Evolutionary conservation across 345 rosid species (phyloP).

Genomic region (Salix viminalis): DNA sequence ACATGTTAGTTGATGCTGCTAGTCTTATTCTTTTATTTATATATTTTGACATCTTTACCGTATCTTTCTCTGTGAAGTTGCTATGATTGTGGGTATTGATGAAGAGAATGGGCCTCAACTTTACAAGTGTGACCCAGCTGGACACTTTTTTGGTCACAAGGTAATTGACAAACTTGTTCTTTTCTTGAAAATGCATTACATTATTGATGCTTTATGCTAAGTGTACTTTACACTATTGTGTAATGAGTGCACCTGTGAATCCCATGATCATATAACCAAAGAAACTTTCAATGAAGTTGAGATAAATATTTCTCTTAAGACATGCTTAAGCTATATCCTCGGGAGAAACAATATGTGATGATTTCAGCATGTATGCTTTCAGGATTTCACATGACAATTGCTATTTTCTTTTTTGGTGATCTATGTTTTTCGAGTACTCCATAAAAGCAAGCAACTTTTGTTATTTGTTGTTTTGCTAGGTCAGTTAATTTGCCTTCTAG

Average conservation of each 20-base stretch:
- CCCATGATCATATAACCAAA: neutral
- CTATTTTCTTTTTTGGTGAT: neutral
- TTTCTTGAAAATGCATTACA: neutral
- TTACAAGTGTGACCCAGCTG: constrained; percentile 98
- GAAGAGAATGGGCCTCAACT: constrained; percentile 92
- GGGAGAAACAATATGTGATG: neutral
- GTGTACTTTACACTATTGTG: neutral
- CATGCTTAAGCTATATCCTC: neutral
- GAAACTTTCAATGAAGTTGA: neutral
- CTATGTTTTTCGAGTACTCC: neutral
- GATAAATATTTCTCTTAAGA: neutral
- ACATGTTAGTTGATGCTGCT: neutral
- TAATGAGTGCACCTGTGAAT: neutral
- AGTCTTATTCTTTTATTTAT: neutral
- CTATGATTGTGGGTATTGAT: constrained; percentile 93
- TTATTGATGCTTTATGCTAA: neutral
- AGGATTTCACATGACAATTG: neutral
- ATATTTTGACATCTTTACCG: neutral
- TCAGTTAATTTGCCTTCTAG: neutral
- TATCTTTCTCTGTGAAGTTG: constrained; percentile 49
- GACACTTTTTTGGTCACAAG: constrained; percentile 97
- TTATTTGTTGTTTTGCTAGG: neutral
- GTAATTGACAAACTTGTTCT: constrained; percentile 31
- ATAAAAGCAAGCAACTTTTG: neutral
- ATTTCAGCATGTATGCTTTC: neutral